phyloP scores from a whole-genome alignment of 2,329 filamentous ascomycete genomes.

The Arthrinium puccinioides region DNA sequence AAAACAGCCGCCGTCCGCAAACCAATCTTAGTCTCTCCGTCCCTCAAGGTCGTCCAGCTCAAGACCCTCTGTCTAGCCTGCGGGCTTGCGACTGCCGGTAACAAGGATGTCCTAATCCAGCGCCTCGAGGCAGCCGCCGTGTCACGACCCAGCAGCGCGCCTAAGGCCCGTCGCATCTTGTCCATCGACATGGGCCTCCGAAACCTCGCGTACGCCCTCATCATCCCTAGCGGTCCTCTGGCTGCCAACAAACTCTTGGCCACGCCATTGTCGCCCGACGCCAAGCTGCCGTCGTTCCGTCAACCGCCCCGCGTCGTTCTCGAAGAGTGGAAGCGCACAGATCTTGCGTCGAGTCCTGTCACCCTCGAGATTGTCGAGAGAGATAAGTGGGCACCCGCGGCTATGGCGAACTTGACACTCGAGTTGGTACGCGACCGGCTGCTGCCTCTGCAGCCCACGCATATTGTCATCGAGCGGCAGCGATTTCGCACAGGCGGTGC shows the following conservation, averaged over 20 bases:
- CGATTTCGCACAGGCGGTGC: slow-evolving; percentile 57
- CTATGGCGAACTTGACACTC: slow-evolving; percentile 25
- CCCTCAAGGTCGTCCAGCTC: slow-evolving; percentile 45
- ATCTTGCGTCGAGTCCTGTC: slow-evolving; percentile 10
- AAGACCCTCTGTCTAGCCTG: slow-evolving; percentile 53
- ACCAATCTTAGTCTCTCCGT: no score
- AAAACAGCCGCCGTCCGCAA: no score
- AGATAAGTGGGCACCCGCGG: slow-evolving; percentile 24
- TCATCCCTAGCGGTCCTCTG: slow-evolving; percentile 23
- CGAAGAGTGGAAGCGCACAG: slow-evolving; percentile 26
- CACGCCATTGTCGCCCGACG: not conserved
- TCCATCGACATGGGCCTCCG: slow-evolving; percentile 82
- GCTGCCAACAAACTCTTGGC: no score
- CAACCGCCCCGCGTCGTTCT: slow-evolving; percentile 15
- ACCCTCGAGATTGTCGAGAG: not conserved
- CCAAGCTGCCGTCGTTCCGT: slow-evolving; percentile 11
- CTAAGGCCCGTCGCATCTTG: slow-evolving; percentile 40
- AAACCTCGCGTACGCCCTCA: slow-evolving; percentile 69
- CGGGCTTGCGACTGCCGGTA: slow-evolving; percentile 51
- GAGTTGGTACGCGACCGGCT: slow-evolving; percentile 27
- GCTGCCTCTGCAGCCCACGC: slow-evolving; percentile 49
- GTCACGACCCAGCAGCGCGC: slow-evolving; percentile 15
- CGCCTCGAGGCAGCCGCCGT: slow-evolving; percentile 35
- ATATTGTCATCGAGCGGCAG: slow-evolving; percentile 62
- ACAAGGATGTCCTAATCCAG: slow-evolving; percentile 46